These are phyloP conservation scores for Acer yangbiense DNA, from an alignment of 345 rosid species.

Conservation along the genomic window DNA sequence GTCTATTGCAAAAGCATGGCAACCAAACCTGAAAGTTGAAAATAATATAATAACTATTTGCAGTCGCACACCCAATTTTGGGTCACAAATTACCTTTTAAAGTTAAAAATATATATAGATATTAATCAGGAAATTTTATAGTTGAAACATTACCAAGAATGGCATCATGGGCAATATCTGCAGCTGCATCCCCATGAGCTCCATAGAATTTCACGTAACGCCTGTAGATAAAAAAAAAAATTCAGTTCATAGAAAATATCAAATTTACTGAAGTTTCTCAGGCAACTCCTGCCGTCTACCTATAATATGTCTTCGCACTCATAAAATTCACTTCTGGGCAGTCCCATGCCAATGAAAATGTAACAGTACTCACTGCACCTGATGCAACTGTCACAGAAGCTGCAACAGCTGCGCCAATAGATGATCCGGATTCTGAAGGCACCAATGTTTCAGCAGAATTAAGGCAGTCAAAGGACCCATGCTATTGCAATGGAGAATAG, in stretches of 20 bases:
- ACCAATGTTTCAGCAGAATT: constrained; percentile 34
- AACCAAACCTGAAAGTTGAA: background rate
- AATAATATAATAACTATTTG: background rate
- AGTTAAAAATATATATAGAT: background rate
- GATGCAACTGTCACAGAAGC: constrained; percentile 68
- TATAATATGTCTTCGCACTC: constrained; percentile 66
- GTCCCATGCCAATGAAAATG: constrained; percentile 94
- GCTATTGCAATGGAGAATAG: constrained; percentile 38
- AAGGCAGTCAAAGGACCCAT: constrained; percentile 69
- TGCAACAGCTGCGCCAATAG: constrained; percentile 93
- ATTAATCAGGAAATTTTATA: background rate
- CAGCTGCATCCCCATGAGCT: constrained; percentile 68
- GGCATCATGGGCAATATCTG: constrained; percentile 81
- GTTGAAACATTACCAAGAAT: constrained; percentile 54
- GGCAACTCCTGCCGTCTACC: constrained; percentile 36
- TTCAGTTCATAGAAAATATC: constrained; percentile 24
- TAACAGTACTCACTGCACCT: constrained; percentile 51
- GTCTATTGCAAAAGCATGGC: background rate
- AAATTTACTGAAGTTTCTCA: background rate
- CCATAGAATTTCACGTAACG: constrained; percentile 89
- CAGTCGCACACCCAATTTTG: background rate
- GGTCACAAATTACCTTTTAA: background rate
- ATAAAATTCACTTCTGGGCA: constrained; percentile 77
- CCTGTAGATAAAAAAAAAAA: constrained; percentile 43
- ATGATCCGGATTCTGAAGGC: constrained; percentile 75